phyloP scores from a whole-genome alignment of 352 stramenopile species.

The Globisporangium parvum region DNA sequence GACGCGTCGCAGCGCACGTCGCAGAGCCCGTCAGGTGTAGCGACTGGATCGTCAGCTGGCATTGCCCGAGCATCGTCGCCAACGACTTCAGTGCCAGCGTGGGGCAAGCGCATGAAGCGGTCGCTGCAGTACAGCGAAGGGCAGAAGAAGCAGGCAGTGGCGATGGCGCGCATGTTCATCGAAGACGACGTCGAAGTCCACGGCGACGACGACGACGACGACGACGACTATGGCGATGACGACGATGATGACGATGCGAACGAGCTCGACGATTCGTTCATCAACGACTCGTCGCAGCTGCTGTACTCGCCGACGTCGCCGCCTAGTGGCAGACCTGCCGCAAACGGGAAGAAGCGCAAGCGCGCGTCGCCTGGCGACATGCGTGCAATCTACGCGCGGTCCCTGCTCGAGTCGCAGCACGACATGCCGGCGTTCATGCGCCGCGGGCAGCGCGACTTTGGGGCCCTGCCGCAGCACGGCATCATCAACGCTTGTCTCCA shows the following conservation, averaged over 20 bases:
- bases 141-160: conserved; percentile 24
- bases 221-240: conserved; percentile 63
- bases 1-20: conserved; percentile 31
- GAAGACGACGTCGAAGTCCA: conserved; percentile 59
- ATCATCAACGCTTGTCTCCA: conserved; percentile 65
- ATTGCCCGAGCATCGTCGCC: neutral
- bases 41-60: neutral
- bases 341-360: conserved; percentile 15
- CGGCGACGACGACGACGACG: conserved; percentile 20
- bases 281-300: conserved; percentile 78
- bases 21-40: neutral
- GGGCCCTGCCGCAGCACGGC: conserved; percentile 38
- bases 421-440: conserved; percentile 25
- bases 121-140: conserved; percentile 34
- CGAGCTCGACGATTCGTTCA: conserved; percentile 62
- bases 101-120: conserved; percentile 54
- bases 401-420: conserved; percentile 53
- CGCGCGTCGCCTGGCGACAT: conserved; percentile 43
- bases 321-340: too few relatives aligned
- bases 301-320: conserved; percentile 46
- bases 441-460: conserved; percentile 27
- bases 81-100: conserved; percentile 10
- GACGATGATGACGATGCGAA: conserved; percentile 28
- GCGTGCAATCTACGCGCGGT: conserved; percentile 71
- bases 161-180: conserved; percentile 43